Base-by-base conservation (phyloP, 2,329 filamentous ascomycete species). In the Penicillium sp. region DNA sequence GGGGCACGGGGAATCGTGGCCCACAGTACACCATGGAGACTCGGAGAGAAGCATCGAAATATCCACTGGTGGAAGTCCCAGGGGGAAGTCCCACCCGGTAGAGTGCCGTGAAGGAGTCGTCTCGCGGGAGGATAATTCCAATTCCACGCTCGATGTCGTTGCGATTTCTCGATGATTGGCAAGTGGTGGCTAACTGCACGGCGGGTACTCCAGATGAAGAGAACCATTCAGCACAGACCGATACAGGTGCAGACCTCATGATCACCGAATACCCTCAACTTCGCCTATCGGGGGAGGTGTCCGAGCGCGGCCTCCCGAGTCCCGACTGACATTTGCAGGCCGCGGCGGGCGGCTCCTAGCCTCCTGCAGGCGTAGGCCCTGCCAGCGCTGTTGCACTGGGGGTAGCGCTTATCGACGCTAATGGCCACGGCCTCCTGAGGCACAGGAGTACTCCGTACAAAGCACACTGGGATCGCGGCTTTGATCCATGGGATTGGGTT, bases 241-340 rank as follows among this genome's bases (percentile, higher is more conserved):
- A 20, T 42, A 31, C 41, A 15, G 25, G 25, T 7, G 53, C 41
- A 47, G 51, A 31, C 28, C 39, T 41, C 51, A 55, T 51, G 49
- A 55, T 48, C 56, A 38, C 42, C 49, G 57, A 60, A 71, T 69
- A 65, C 64, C 68, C 57, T 70, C 69, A 70, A 48, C 54, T 42
- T 67, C 66, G 31, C 69, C 64, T 51, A 64, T 68, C 48, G 52
- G 60, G 68, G 43, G 45, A 38, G 31, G 38, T 17, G 45, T 22
- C 58, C 54, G 51, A 55, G 58, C 55, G 52, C 47, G 25, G 39
- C 8, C 15, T 47, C n/a, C 45, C 31, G 45, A 45, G 20, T 20
- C 20, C 20, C 20, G 20, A 20, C 10, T 28, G 42, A 49, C 28
- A 28, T 10, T 35, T 35, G 45, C 45, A 12, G n/a, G 20, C 28